Conservation (phyloP, 257 asterid genomes). For the Voacanga thouarsii region DNA sequence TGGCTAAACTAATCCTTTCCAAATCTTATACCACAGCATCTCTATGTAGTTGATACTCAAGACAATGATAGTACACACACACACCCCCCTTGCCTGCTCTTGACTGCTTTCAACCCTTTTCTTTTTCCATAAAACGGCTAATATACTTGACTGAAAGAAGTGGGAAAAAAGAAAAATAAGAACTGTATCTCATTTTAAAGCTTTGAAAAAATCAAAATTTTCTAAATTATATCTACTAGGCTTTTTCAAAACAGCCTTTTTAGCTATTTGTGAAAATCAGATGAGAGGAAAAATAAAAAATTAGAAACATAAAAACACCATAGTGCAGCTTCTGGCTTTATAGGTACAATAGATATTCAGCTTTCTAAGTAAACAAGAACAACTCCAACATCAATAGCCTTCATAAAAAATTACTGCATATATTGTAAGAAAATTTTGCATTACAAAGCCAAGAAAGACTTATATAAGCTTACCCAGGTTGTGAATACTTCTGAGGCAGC, state of each 20-base stretch:
- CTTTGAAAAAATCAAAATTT: background rate
- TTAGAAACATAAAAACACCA: background rate
- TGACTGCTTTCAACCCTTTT: no score
- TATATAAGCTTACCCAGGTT: constrained; percentile 72
- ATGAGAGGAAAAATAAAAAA: background rate
- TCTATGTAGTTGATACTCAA: background rate
- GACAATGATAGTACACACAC: background rate
- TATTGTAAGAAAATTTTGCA: background rate
- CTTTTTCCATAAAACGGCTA: background rate
- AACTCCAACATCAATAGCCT: background rate
- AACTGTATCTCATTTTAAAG: background rate
- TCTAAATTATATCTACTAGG: background rate
- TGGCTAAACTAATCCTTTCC: background rate
- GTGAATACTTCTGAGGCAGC: constrained; percentile 92
- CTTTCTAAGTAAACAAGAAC: background rate
- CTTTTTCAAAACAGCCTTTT: background rate
- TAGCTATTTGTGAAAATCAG: background rate
- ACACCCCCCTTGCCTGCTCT: background rate
- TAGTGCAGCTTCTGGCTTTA: background rate
- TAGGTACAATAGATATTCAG: background rate
- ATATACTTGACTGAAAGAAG: background rate
- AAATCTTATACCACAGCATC: background rate
- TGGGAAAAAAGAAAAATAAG: background rate
- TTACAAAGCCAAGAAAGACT: constrained; percentile 5
- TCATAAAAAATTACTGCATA: background rate